Evolutionary conservation across 495 filamentous ascomycete genomes (phyloP).

Genomic region (Penicillium canariense): DNA sequence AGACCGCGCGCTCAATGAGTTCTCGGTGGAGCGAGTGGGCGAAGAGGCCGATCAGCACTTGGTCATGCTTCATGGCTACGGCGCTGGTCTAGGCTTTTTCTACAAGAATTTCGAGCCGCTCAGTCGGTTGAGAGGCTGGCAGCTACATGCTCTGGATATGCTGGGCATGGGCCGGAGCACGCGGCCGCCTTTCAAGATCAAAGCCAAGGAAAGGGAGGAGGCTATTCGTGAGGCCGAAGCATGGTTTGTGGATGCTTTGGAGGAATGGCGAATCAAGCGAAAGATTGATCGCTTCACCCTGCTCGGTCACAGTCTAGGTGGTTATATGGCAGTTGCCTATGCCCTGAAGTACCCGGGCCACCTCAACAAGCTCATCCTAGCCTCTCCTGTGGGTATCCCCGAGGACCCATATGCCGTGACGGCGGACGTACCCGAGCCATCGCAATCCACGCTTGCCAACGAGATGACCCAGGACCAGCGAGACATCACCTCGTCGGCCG

Average conservation of each 20-base stretch:
- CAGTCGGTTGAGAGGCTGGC: constrained; percentile 76
- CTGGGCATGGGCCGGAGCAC: constrained; percentile 91
- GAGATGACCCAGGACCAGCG: constrained; percentile 77
- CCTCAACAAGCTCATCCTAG: constrained; percentile 92
- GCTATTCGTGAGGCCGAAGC: constrained; percentile 89
- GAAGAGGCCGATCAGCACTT: constrained; percentile 77
- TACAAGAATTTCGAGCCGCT: constrained; percentile 95
- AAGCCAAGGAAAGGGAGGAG: constrained; percentile 73
- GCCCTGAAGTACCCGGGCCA: constrained; percentile 93
- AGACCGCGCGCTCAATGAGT: constrained; percentile 86
- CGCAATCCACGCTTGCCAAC: constrained; percentile 62
- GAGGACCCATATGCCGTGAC: constrained; percentile 90
- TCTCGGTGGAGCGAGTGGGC: constrained; percentile 78
- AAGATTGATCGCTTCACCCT: constrained; percentile 92
- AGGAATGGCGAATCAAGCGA: constrained; percentile 87
- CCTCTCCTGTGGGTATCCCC: constrained; percentile 89
- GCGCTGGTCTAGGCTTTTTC: constrained; percentile 93
- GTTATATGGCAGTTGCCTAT: constrained; percentile 92
- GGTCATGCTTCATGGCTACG: constrained; percentile 98
- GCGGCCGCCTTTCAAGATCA: constrained; percentile 77
- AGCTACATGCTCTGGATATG: constrained; percentile 86
- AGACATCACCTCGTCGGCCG: constrained; percentile 38
- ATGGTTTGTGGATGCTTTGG: constrained; percentile 94
- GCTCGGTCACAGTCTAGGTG: constrained; percentile 88
- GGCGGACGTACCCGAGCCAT: constrained; percentile 74